Evolutionary conservation across 768 basidiomycete species (phyloP).

Genomic region (Lentinula aciculospora): DNA sequence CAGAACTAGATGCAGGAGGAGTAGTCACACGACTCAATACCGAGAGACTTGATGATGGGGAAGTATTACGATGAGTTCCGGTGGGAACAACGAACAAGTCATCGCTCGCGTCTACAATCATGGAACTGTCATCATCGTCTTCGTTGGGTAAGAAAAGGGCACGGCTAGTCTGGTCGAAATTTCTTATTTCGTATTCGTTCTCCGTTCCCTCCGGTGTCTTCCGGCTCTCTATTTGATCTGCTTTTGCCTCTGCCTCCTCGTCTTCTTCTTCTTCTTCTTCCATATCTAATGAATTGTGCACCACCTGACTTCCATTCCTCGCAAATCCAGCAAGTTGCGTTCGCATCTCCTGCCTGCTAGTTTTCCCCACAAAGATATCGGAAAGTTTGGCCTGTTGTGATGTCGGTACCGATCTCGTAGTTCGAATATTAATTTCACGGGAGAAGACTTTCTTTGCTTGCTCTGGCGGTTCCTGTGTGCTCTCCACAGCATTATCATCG

Average conservation of each 20-base stretch:
- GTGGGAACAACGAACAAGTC: conserved; percentile 7
- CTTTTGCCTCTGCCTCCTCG: conserved; percentile 15
- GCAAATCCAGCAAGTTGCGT: conserved; percentile 46
- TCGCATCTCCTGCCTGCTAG: conserved; percentile 2
- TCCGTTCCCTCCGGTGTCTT: conserved; percentile 14
- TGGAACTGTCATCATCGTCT: conserved; percentile 14
- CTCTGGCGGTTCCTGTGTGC: background rate
- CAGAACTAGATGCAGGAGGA: background rate
- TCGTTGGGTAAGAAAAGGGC: conserved; percentile 4
- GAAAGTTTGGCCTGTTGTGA: background rate
- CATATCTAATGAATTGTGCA: conserved; percentile 13
- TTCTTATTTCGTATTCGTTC: background rate
- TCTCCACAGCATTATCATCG: background rate
- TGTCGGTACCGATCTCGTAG: background rate
- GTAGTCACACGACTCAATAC: background rate
- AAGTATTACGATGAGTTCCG: background rate
- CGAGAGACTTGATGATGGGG: background rate
- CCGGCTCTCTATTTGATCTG: conserved; percentile 11
- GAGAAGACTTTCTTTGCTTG: background rate
- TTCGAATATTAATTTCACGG: background rate
- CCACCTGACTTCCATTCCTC: conserved; percentile 36
- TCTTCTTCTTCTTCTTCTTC: conserved; percentile 17
- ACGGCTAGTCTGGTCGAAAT: background rate
- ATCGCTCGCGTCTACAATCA: conserved; percentile 10
- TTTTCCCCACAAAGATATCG: background rate